Base-by-base conservation (phyloP, 2,329 filamentous ascomycete genomes). In the Colletotrichum sp. region DNA sequence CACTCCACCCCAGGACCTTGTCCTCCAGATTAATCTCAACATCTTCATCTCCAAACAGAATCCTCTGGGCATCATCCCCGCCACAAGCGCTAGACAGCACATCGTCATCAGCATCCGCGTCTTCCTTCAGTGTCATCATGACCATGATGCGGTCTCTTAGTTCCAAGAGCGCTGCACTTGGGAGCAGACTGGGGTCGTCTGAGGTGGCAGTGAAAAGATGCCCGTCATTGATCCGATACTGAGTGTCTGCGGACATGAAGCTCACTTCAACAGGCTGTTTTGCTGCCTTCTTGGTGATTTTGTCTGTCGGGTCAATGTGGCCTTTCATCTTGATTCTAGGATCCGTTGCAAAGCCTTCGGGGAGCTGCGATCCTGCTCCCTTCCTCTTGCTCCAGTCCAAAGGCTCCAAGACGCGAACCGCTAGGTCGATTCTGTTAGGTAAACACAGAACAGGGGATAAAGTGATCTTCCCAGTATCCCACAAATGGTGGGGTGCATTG, bases 81-180 rank as follows among this genome's bases (percentile, higher is more conserved):
- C 39, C 18, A 49, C 39, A 12, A 1, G 18, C 2, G 18, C 39
- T 49, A n/a, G 18, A n/a, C 18, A 49, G 18, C 18, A 49, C 9
- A 7, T n/a, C 6, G 0, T n/a, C 9, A 1, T 49, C 39, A 6
- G 4, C 9, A 10, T 49, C 18, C 1, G 0, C 1, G 0, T 10
- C 39, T 49, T 3, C 18, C 2, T 7, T 49, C 39, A 49, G 9
- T 1, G 39, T 7, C 18, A 21, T n/a, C 39, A 49, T 49, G 9
- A 3, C 0, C 39, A 49, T 49, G 5, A 44, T 10, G 2, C 39
- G 39, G 39, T 44, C 39, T 2, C 39, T 44, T 6, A 44, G 8
- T n/a, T 10, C 6, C 39, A 44, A 0, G 39, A 44, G 39, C 8
- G 10, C 39, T 1, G 39, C 8, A 3, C 18, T 44, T n/a, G 39